Percentiles rank a stretch among this genome's conserved stretches.
These are phyloP conservation scores for Mariannaea sp. DNA, from an alignment of 2,329 filamentous ascomycete species.

Conservation along the genomic window DNA sequence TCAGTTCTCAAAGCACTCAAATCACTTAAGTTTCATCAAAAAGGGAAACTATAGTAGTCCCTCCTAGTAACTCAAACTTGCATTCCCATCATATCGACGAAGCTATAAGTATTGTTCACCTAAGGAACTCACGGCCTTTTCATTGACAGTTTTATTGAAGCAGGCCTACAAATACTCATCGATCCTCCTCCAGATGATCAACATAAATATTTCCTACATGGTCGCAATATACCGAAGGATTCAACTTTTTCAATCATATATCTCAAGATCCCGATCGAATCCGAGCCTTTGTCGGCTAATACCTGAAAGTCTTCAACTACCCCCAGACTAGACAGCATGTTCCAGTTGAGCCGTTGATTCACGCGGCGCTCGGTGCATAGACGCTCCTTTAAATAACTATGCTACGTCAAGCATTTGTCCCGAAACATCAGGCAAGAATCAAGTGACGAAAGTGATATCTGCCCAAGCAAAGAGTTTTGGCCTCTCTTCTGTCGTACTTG, in stretches of 20 bases:
- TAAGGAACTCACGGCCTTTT: background rate
- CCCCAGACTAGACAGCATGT: background rate
- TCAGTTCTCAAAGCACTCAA: no score
- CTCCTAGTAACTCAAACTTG: no score
- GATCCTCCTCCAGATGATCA: slow-evolving; percentile 4
- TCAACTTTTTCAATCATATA: background rate
- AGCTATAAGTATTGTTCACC: background rate
- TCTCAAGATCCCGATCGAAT: background rate
- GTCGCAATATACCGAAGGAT: background rate
- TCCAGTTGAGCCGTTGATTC: slow-evolving; percentile 20
- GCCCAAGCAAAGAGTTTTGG: slow-evolving; percentile 51
- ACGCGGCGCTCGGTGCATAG: slow-evolving; percentile 8
- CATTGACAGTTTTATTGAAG: slow-evolving; percentile 1
- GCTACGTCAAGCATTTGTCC: slow-evolving; percentile 7
- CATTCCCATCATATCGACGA: background rate
- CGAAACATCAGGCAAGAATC: slow-evolving; percentile 39
- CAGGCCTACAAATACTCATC: background rate
- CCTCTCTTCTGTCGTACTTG: no score
- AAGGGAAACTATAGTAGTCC: no score
- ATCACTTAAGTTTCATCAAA: no score
- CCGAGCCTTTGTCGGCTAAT: background rate
- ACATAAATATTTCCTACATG: slow-evolving; percentile 9
- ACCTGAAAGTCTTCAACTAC: background rate
- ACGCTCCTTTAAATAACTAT: background rate
- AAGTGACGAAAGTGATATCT: slow-evolving; percentile 52